These are phyloP conservation scores for Alternaria alternata DNA, from an alignment of 2,329 filamentous ascomycete genomes.

Conservation along the genomic window DNA sequence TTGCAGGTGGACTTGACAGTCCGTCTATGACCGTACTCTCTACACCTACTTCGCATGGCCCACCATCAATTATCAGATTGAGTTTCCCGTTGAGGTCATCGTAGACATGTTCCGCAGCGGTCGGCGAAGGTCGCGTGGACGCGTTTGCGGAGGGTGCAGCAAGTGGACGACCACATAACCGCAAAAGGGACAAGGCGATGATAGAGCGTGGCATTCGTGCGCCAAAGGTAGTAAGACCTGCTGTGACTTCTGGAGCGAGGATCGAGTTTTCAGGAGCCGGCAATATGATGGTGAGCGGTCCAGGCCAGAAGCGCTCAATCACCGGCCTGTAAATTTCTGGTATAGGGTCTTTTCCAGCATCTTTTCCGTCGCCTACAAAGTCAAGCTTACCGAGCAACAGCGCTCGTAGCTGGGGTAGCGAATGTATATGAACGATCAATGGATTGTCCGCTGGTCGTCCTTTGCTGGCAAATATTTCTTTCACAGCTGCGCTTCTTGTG, in stretches of 20 bases:
- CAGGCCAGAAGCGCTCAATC: conserved; percentile 89
- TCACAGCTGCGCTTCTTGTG: conserved; percentile 81
- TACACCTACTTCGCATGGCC: conserved; percentile 84
- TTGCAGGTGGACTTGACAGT: conserved; percentile 77
- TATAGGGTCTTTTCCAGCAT: conserved; percentile 57
- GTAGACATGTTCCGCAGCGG: conserved; percentile 85
- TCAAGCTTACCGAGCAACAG: conserved; percentile 58
- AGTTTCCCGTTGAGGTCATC: conserved; percentile 86
- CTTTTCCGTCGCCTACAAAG: not conserved
- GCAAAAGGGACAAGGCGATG: conserved; percentile 88
- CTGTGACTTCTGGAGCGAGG: conserved; percentile 91
- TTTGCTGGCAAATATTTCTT: conserved; percentile 92
- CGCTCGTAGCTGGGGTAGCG: conserved; percentile 75
- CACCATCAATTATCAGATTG: conserved; percentile 87
- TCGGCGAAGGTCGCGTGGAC: conserved; percentile 91
- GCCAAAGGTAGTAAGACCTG: conserved; percentile 83
- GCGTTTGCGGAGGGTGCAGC: conserved; percentile 95
- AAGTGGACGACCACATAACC: conserved; percentile 77
- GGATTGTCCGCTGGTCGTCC: conserved; percentile 92
- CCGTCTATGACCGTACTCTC: conserved; percentile 98
- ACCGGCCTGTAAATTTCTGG: conserved; percentile 80
- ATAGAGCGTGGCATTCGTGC: conserved; percentile 86
- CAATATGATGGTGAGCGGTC: conserved; percentile 88
- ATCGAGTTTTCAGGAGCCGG: conserved; percentile 74
- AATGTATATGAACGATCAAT: conserved; percentile 89